These are phyloP conservation scores for Penicillium parvum DNA, from an alignment of 495 filamentous ascomycete species.

Conservation along the genomic window DNA sequence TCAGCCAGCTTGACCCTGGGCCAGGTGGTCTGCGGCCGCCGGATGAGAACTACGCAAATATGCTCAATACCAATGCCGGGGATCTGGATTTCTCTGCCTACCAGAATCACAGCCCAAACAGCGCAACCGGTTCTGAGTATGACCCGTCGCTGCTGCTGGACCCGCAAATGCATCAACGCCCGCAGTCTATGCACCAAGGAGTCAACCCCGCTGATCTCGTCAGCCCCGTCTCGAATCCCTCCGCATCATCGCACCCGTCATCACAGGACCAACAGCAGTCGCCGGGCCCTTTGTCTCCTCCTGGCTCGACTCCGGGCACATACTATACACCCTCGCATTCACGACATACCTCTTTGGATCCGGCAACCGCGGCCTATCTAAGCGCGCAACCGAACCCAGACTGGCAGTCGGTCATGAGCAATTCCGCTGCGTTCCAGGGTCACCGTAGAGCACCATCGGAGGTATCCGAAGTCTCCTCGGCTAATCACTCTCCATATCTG, in stretches of 20 bases:
- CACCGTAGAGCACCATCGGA: constrained; percentile 86
- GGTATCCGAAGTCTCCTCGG: constrained; percentile 82
- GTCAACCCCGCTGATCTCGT: constrained; percentile 63
- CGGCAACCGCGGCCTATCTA: constrained; percentile 67
- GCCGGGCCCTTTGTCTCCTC: constrained; percentile 49
- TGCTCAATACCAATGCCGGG: constrained; percentile 33
- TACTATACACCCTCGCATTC: constrained; percentile 64
- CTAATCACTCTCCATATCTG: constrained; percentile 76
- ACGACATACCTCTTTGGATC: constrained; percentile 74
- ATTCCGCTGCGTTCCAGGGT: constrained; percentile 58
- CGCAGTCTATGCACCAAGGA: constrained; percentile 41
- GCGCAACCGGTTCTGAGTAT: constrained; percentile 29
- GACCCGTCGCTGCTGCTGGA: constrained; percentile 43
- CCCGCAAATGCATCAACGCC: constrained; percentile 38
- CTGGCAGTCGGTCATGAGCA: constrained; percentile 63
- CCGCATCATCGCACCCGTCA: constrained; percentile 67
- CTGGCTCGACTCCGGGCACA: constrained; percentile 48
- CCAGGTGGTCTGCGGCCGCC: constrained; percentile 21
- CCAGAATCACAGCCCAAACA: constrained; percentile 32
- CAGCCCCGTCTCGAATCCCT: constrained; percentile 66
- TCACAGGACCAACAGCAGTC: constrained; percentile 53
- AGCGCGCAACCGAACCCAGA: constrained; percentile 56
- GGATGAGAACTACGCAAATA: constrained; percentile 38
- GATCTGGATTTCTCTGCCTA: constrained; percentile 43
- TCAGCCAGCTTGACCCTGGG: constrained; percentile 33